Base-by-base conservation (phyloP, 495 filamentous ascomycete species). In the Aspergillus haitiensis region DNA sequence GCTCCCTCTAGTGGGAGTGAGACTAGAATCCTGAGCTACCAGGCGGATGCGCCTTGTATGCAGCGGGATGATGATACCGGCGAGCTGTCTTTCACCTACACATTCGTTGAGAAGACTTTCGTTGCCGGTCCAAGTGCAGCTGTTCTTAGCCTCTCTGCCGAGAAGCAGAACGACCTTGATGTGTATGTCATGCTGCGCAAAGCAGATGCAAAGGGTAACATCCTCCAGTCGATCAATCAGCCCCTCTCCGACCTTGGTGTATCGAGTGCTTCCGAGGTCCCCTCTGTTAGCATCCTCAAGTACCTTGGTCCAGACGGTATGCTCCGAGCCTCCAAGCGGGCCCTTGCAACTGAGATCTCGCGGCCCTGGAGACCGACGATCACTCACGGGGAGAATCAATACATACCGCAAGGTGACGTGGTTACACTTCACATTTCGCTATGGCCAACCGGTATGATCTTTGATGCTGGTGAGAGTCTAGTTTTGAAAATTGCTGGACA, bases 121-220 rank as follows among this genome's bases (percentile, higher is more conserved):
- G 50, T 80, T 13, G 66, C 68, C 27, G 71, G 73, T 11, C 47
- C 71, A 11, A 61, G 72, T 27, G 74, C 75, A 56, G 71, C 69
- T 3, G 64, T 70, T 7, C 62, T 80, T 0, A 75, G 70, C 60
- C 73, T 80, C 69, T 74, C 69, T 13, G 75, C 69, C 55, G 44
- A 68, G 0, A 66, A 72, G 2, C 56, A 65, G 7, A 67, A 79
- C 39, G 77, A 81, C 47, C 62, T 79, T 48, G 66, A 70, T 21
- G 71, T 79, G 7, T 75, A 71, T 49, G 62, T 79, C 5, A 56
- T 67, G 4, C 44, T 78, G 1, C 70, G 74, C 4, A 81, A 81
- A 59, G 42, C 65, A 1, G 68, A 70, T 45, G 60, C 59, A 16
- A 56, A 65, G 37, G 76, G 75, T 3, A 70, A 75, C 33, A 8